Conservation (phyloP, 2,329 filamentous ascomycete genomes). For the Aureobasidium sp. region DNA sequence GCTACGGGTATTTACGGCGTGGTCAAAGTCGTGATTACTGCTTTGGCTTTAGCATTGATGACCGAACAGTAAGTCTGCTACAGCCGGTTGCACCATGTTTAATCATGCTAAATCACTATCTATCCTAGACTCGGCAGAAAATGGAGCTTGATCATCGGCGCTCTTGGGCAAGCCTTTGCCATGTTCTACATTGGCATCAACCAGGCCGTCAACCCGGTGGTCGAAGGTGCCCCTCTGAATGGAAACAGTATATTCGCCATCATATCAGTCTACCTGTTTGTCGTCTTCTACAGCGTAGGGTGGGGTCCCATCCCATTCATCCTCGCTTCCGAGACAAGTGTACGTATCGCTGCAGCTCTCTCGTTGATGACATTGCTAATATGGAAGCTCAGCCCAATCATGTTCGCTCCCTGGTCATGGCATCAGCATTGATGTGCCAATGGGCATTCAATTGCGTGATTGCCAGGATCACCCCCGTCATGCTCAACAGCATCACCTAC, state of each 20-base stretch:
- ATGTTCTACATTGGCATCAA: slow-evolving; percentile 35
- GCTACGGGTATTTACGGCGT: slow-evolving; percentile 42
- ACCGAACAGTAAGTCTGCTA: slow-evolving; percentile 31
- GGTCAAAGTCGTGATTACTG: slow-evolving; percentile 40
- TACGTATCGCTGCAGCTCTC: background rate
- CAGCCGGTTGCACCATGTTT: background rate
- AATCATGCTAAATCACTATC: background rate
- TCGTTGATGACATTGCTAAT: background rate
- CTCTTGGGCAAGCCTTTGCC: slow-evolving; percentile 37
- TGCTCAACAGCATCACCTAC: slow-evolving; percentile 38
- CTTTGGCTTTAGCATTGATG: slow-evolving; percentile 38
- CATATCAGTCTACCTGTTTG: slow-evolving; percentile 46
- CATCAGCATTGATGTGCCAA: slow-evolving; percentile 39
- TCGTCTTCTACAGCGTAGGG: slow-evolving; percentile 41
- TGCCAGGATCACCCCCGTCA: slow-evolving; percentile 32
- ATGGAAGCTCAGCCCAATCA: slow-evolving; percentile 20
- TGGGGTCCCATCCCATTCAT: slow-evolving; percentile 43
- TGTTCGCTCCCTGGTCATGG: slow-evolving; percentile 38
- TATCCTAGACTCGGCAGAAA: slow-evolving; percentile 32
- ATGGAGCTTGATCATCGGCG: slow-evolving; percentile 38
- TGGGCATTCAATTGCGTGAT: slow-evolving; percentile 35
- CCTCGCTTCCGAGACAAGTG: slow-evolving; percentile 33
- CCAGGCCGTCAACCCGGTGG: slow-evolving; percentile 42
- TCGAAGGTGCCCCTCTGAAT: slow-evolving; percentile 47
- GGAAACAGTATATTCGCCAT: slow-evolving; percentile 52